Percentiles rank a stretch among this genome's conserved stretches.
These are phyloP conservation scores for Sanghuangporus baumii DNA, from an alignment of 1,284 basidiomycete species.

Conservation along the genomic window DNA sequence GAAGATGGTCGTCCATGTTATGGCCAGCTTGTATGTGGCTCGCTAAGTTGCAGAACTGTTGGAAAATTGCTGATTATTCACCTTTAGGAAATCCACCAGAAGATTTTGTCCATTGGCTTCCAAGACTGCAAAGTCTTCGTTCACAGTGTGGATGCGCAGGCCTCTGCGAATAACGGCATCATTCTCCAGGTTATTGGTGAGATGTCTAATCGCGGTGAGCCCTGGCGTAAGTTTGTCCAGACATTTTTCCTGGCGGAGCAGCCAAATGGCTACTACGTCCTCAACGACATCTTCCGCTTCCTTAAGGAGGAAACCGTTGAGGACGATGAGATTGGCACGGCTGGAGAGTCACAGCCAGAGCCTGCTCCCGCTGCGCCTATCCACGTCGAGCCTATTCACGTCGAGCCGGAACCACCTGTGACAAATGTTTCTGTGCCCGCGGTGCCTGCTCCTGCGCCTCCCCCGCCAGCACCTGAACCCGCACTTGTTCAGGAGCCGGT, in stretches of 20 bases:
- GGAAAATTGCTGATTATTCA: background rate
- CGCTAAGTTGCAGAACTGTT: background rate
- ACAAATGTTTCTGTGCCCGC: slow-evolving; percentile 13
- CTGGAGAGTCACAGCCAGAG: slow-evolving; percentile 22
- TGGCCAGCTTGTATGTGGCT: slow-evolving; percentile 78
- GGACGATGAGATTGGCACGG: slow-evolving; percentile 28
- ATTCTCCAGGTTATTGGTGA: slow-evolving; percentile 98
- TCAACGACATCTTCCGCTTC: slow-evolving; percentile 99
- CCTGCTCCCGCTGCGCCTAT: slow-evolving; percentile 30
- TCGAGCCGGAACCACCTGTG: slow-evolving; percentile 25
- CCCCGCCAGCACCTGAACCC: slow-evolving; percentile 25
- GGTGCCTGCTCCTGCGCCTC: slow-evolving; percentile 22
- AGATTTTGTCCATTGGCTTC: slow-evolving; percentile 91
- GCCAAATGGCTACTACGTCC: slow-evolving; percentile 97
- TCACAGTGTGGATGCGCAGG: slow-evolving; percentile 90
- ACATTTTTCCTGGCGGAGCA: slow-evolving; percentile 99
- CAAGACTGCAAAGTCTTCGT: slow-evolving; percentile 98
- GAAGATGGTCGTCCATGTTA: slow-evolving; percentile 85
- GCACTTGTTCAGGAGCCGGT: slow-evolving; percentile 26
- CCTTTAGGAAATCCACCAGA: slow-evolving; percentile 92
- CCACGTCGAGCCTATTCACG: slow-evolving; percentile 37
- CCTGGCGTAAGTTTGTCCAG: slow-evolving; percentile 98
- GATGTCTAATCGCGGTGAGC: slow-evolving; percentile 87
- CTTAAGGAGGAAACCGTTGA: slow-evolving; percentile 92
- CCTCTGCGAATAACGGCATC: slow-evolving; percentile 92